phyloP scores from a whole-genome alignment of 345 rosid species.

The Salix koriyanagi region DNA sequence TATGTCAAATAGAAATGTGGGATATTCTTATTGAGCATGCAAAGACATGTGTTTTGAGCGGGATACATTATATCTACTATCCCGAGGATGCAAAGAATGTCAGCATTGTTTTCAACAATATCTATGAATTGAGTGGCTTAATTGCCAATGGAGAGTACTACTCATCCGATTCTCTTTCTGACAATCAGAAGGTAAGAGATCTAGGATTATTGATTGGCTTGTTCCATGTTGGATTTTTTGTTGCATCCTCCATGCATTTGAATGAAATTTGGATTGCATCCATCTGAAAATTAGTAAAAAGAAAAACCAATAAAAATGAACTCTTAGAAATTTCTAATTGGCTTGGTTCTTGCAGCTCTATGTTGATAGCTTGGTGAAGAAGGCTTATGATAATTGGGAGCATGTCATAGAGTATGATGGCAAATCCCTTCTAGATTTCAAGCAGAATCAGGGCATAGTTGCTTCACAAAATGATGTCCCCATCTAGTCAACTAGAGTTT shows the following conservation, averaged over 20 bases:
- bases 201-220: background rate
- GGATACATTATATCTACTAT: conserved; percentile 76
- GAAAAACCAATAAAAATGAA: background rate
- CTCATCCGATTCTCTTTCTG: conserved; percentile 73
- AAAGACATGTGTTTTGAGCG: conserved; percentile 76
- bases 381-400: conserved; percentile 30
- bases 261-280: background rate
- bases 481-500: conserved; percentile 12
- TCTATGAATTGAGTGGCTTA: conserved; percentile 70
- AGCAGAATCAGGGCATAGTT: conserved; percentile 8
- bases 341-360: conserved; percentile 7
- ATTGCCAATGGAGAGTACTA: conserved; percentile 66
- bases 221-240: background rate
- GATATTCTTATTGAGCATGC: conserved; percentile 91
- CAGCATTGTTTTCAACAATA: conserved; percentile 79
- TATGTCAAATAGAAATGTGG: conserved; percentile 99
- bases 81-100: conserved; percentile 55
- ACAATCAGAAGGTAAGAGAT: conserved; percentile 66
- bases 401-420: conserved; percentile 31
- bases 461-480: conserved; percentile 12
- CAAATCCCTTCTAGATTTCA: conserved; percentile 18
- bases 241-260: background rate
- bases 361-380: conserved; percentile 25
- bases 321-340: background rate
- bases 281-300: conserved; percentile 70